Evolutionary conservation across 2,329 filamentous ascomycete genomes (phyloP).

Genomic region (Penicillium sp.): DNA sequence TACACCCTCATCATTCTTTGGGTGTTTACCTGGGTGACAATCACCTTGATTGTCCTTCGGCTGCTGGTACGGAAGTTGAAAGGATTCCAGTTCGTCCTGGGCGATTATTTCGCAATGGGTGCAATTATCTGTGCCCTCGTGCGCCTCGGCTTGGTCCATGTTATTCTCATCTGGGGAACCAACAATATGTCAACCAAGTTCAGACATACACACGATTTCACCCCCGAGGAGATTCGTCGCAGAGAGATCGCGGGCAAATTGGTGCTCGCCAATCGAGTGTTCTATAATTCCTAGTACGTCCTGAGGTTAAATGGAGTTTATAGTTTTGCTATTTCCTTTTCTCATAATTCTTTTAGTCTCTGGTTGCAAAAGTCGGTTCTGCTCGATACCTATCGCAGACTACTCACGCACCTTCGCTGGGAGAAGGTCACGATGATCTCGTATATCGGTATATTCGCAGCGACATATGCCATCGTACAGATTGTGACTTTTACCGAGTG

Average conservation of each 20-base stretch:
- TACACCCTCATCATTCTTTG: constrained; percentile 16
- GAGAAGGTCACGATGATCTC: constrained; percentile 16
- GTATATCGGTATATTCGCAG: constrained; percentile 12
- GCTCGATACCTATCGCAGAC: constrained; percentile 19
- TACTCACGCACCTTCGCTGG: constrained; percentile 15
- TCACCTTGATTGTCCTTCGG: constrained; percentile 13
- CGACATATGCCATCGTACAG: constrained; percentile 15
- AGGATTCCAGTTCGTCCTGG: constrained; percentile 7
- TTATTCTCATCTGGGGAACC: constrained; percentile 41
- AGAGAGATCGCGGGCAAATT: constrained; percentile 39
- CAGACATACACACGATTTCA: constrained; percentile 29
- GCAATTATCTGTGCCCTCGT: constrained; percentile 14
- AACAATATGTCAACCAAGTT: constrained; percentile 33
- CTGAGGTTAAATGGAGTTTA: not conserved
- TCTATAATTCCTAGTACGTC: constrained; percentile 40
- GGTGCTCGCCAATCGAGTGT: constrained; percentile 34
- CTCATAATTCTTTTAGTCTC: constrained; percentile 14
- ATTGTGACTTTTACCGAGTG: constrained; percentile 21
- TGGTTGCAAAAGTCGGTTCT: constrained; percentile 20
- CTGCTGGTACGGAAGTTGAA: constrained; percentile 11
- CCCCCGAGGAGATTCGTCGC: constrained; percentile 33
- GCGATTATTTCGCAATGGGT: constrained; percentile 15
- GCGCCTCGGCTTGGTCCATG: constrained; percentile 30
- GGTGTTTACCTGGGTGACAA: constrained; percentile 16
- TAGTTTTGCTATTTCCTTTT: not conserved